Evolutionary conservation across 371 early-diverging fungal species (phyloP), one percentile per base, ranked within the genome.

Genomic region (Rhizopus delemar): DNA sequence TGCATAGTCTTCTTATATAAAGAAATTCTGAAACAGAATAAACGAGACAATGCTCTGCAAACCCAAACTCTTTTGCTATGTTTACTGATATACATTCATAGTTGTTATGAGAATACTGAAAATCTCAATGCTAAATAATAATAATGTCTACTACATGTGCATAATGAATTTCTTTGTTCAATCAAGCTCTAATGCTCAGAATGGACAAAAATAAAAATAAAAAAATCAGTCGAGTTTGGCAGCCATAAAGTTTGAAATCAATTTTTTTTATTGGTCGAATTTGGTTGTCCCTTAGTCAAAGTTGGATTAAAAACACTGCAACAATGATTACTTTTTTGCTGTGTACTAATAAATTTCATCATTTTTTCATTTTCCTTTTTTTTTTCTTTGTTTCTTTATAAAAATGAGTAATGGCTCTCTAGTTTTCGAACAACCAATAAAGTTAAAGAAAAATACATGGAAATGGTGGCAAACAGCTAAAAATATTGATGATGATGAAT

Each of bases 391-490:
- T 51, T 51, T 32, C 5, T 15, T 13, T 15, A 43, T 3, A 15
- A 51, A 34, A 35, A 6, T 33, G 13, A 51, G 34, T 51, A 51
- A 33, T 4, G 11, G 36, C 8, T 16, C 39, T 22, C 3, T 38
- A 8, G 8, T 35, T 11, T 11, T 35, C 7, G 39, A 36, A 2
- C 29, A 22, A 41, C 28, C 39, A 8, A 38, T 38, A 22, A 35
- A 41, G 22, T 12, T 12, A 16, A 28, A 34, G 28, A 56, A 56
- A 33, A 48, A 36, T n/a, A 28, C 36, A 3, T 63, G 57, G 53
- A 51, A 39, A 41, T 63, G 53, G 63, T 63, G 57, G 63, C 52
- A 57, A 31, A 43, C 36, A 3, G 56, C 15, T 7, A 41, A 38
- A 43, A 41, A 41, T 7, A 15, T 5, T n/a, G 5, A 43, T 32